Evolutionary conservation across 805 yeast genomes (phyloP), one percentile per base, ranked within the genome.

Genomic region (Tetrapisispora phaffii): DNA sequence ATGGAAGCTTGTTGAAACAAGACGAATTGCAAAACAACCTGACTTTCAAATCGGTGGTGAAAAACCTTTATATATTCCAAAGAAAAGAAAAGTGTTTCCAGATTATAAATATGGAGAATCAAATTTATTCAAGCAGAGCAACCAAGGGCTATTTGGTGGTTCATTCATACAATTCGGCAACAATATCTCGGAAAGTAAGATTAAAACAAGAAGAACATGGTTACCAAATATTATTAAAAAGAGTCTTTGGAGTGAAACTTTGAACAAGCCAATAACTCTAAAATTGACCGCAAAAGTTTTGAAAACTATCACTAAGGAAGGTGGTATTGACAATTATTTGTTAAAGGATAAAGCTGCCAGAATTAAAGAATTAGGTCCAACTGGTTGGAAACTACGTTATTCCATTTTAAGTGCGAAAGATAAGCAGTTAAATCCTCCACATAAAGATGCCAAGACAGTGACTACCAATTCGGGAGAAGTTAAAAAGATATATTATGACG

Each of bases 81-180:
- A 22, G 6, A 61, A 62, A 34, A 61, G 66, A 47, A 62, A 69
- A 19, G 54, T 69, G 39, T 71, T 70, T 52, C 93, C 93, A 10
- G 79, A 72, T 9, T 84, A 84, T 60, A 81, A 85, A 43, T 90
- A 82, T 65, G 90, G 90, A 23, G 88, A 84, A 47, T 74, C 96
- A 2, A 67, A 70, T 44, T 73, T 78, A 49, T 90, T 79, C 70
- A 88, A 88, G 61, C 83, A 88, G 66, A 80, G 89, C 54, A 86
- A 90, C 62, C 69, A 81, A 42, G 98, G 97, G 5, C 72, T 93
- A 35, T 90, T 76, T 62, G 99, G 97, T 21, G 98, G 96, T 15
- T 77, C 84, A 45, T 82, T 82, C 58, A 76, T 85, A 42, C 79
- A 77, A 51, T 74, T 79, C 50, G 94, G 96, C 54, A 77, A 86